Percentiles rank a stretch among this genome's conserved stretches.
Evolutionary conservation across 129 eudicot species (phyloP).

Genomic region (Chrysanthemum seticuspe): DNA sequence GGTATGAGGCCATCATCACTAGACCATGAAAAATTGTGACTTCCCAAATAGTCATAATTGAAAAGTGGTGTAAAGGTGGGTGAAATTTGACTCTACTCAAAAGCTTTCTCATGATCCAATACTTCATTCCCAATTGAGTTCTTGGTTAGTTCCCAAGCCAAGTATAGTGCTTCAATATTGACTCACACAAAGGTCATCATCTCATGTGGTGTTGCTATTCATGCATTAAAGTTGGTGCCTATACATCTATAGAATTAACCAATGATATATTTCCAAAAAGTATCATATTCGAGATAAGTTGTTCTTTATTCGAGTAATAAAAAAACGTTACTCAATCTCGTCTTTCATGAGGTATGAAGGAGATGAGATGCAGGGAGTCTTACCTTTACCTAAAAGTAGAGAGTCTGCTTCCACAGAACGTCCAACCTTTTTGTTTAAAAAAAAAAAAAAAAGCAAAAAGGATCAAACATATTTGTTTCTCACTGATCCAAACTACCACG

Average conservation of each 20-base stretch:
- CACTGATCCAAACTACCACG: no score
- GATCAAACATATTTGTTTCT: no score
- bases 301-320: no score
- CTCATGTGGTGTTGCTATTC: slow-evolving; percentile 24
- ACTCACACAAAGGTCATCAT: slow-evolving; percentile 30
- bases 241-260: neutral
- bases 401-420: no score
- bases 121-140: slow-evolving; percentile 25
- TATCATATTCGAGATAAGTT: neutral
- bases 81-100: slow-evolving; percentile 37
- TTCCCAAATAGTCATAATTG: slow-evolving; percentile 32
- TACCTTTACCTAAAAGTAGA: no score
- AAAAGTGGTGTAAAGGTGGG: slow-evolving; percentile 32
- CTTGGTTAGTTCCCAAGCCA: slow-evolving; percentile 33
- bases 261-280: neutral
- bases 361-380: no score
- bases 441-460: no score
- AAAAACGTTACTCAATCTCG: no score
- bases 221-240: slow-evolving; percentile 26
- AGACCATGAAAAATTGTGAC: slow-evolving; percentile 24
- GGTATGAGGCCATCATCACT: slow-evolving; percentile 40
- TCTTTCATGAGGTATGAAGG: no score
- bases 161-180: slow-evolving; percentile 37
- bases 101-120: slow-evolving; percentile 40
- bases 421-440: no score